These are phyloP conservation scores for Plantago major DNA, from an alignment of 257 asterid species.

Conservation along the genomic window DNA sequence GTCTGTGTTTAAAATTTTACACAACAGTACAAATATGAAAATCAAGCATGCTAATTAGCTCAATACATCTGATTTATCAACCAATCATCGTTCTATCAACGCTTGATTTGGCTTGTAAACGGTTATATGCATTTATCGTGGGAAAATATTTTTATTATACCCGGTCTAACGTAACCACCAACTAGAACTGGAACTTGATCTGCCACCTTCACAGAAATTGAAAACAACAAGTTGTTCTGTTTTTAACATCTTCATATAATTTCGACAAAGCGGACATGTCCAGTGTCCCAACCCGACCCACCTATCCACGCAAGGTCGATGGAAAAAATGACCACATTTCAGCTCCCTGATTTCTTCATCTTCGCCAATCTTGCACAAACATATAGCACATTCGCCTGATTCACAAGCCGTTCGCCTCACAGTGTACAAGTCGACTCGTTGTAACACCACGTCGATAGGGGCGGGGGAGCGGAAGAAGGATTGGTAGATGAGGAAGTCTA, in stretches of 20 bases:
- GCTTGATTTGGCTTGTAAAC: background rate
- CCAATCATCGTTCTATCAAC: too few species aligned
- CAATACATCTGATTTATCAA: too few species aligned
- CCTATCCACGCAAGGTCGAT: constrained; percentile 31
- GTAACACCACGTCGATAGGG: background rate
- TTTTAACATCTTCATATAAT: constrained; percentile 8
- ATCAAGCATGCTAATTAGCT: too few species aligned
- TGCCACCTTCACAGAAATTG: constrained; percentile 11
- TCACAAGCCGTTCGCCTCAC: background rate
- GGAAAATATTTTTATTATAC: too few species aligned
- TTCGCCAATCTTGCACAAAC: constrained; percentile 25
- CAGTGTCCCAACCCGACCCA: constrained; percentile 29
- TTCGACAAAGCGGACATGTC: constrained; percentile 37
- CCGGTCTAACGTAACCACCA: constrained; percentile 33
- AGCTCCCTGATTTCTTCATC: constrained; percentile 32
- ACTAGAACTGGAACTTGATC: background rate
- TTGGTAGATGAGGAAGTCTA: background rate
- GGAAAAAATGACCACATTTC: constrained; percentile 34
- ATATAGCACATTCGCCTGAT: constrained; percentile 26
- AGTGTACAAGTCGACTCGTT: background rate
- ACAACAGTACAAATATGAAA: too few species aligned
- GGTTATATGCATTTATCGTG: too few species aligned
- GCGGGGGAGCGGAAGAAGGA: background rate
- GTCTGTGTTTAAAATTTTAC: too few species aligned
- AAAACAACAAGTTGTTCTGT: constrained; percentile 16